Evolutionary conservation across 2,329 filamentous ascomycete genomes (phyloP).

Genomic region (Ustulina deusta): DNA sequence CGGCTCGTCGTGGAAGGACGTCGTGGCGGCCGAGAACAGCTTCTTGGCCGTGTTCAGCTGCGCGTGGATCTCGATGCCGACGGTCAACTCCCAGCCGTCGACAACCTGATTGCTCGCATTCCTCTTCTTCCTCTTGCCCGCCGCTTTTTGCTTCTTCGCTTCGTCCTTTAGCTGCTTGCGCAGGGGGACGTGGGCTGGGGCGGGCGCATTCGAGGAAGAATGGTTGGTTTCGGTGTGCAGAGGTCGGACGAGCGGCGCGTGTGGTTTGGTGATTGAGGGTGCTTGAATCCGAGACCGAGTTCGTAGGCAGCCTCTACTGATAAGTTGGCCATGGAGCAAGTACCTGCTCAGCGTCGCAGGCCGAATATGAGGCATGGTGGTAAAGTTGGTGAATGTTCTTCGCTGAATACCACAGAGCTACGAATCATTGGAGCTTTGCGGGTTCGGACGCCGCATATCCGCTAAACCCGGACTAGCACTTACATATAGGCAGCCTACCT

Average conservation of each 20-base stretch:
- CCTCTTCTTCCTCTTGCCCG: conserved; percentile 59
- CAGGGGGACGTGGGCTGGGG: conserved; percentile 61
- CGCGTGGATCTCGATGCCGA: conserved; percentile 97
- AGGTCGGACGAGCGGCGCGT: conserved; percentile 33
- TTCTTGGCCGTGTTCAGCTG: conserved; percentile 91
- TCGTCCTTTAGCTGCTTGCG: conserved; percentile 80
- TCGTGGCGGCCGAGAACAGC: conserved; percentile 83
- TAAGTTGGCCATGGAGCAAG: conserved; percentile 60
- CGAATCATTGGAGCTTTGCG: conserved; percentile 16
- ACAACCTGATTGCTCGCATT: conserved; percentile 64
- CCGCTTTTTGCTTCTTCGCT: conserved; percentile 62
- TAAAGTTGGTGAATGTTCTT: not conserved
- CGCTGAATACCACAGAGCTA: not conserved
- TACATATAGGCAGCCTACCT: not conserved
- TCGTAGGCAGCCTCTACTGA: conserved; percentile 57
- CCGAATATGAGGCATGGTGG: conserved; percentile 59
- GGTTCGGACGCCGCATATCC: not conserved
- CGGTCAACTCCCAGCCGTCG: conserved; percentile 88
- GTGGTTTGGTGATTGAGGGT: conserved; percentile 18
- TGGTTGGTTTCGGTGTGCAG: conserved; percentile 52
- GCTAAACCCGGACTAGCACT: conserved; percentile 13
- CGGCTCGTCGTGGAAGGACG: conserved; percentile 74
- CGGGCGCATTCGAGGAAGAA: conserved; percentile 41
- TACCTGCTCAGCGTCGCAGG: conserved; percentile 62
- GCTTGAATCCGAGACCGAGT: conserved; percentile 26